phyloP scores from a whole-genome alignment of 805 yeast species.

The Pichia insulana region DNA sequence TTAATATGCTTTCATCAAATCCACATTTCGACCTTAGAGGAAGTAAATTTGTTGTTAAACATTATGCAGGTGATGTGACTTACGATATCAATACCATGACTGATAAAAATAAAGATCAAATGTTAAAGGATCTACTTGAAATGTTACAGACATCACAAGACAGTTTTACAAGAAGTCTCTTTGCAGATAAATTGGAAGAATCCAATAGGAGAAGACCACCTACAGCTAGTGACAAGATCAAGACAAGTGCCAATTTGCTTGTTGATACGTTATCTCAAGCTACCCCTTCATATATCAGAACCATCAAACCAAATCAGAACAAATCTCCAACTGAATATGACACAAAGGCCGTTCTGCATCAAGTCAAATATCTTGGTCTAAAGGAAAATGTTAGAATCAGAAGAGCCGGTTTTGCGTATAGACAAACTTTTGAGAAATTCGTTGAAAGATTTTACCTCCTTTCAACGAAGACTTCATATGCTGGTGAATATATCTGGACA shows the following conservation, averaged over 20 bases:
- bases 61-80: constrained; percentile 97
- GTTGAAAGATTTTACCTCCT: constrained; percentile 88
- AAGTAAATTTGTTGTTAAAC: constrained; percentile 82
- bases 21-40: constrained; percentile 86
- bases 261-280: constrained; percentile 85
- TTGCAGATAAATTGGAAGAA: constrained; percentile 58
- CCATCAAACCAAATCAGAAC: constrained; percentile 94
- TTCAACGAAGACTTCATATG: constrained; percentile 87
- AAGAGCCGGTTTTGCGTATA: constrained; percentile 97
- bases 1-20: constrained; percentile 73
- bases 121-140: constrained; percentile 81
- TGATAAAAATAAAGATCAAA: constrained; percentile 91
- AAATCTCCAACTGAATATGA: constrained; percentile 88
- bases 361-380: constrained; percentile 88
- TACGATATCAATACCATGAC: constrained; percentile 88
- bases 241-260: constrained; percentile 79
- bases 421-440: constrained; percentile 93
- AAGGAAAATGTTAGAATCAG: constrained; percentile 95
- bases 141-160: constrained; percentile 66
- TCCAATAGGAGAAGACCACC: constrained; percentile 78
- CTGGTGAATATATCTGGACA: constrained; percentile 58
- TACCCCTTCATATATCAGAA: constrained; percentile 94
- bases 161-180: constrained; percentile 46
- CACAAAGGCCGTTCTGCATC: constrained; percentile 83
- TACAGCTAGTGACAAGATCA: constrained; percentile 93